Conservation (phyloP, 2,329 filamentous ascomycete species). For the Helicocarpus griseus region DNA sequence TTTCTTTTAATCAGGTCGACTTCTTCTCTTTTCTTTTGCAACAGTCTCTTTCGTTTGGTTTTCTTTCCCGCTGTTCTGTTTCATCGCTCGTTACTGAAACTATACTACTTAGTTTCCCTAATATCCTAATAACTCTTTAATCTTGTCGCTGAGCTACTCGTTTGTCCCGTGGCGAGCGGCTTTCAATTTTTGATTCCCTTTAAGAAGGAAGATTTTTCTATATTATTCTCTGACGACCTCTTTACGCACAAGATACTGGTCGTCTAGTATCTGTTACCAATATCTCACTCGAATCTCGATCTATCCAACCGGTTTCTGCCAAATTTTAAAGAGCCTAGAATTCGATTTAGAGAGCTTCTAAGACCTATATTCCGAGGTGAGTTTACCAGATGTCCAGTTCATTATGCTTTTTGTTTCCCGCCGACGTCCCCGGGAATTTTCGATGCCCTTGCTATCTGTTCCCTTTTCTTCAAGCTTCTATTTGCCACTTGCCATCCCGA, state of each 20-base stretch:
- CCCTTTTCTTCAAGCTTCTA: background rate
- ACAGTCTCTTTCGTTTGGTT: background rate
- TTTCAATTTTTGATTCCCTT: background rate
- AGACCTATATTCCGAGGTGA: background rate
- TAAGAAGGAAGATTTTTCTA: background rate
- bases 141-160: background rate
- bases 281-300: background rate
- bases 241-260: background rate
- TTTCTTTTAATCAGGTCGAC: background rate
- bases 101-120: background rate
- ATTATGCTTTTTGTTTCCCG: background rate
- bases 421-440: background rate
- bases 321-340: background rate
- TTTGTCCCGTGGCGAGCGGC: slow-evolving; percentile 1
- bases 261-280: background rate
- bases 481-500: no score
- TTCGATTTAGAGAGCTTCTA: background rate
- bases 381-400: background rate
- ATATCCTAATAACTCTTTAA: background rate
- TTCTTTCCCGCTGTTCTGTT: background rate
- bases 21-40: background rate
- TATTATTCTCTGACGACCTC: background rate
- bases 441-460: no score
- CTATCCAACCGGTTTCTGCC: background rate
- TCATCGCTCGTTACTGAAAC: background rate